A percentile compares a stretch with the other conserved stretches of the same genome.
Evolutionary conservation across 192 early-diverging fungal genomes (phyloP).

Genomic region (Thoreauomyces humboldtii): DNA sequence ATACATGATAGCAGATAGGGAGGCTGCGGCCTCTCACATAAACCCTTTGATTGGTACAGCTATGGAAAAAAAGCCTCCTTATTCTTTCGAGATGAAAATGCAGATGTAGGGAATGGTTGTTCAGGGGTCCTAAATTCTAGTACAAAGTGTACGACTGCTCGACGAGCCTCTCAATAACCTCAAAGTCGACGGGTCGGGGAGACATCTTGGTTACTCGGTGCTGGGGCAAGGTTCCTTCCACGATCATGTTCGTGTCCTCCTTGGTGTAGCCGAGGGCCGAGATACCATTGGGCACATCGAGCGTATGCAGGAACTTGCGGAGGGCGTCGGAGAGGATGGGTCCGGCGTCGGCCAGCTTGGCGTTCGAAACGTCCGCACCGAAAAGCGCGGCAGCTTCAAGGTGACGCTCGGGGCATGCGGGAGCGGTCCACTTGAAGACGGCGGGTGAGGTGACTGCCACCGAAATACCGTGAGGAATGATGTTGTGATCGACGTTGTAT

Average conservation of each 20-base stretch:
- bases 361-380: slow-evolving; percentile 64
- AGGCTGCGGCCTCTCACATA: too few species aligned
- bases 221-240: slow-evolving; percentile 85
- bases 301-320: slow-evolving; percentile 67
- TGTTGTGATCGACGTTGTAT: slow-evolving; percentile 71
- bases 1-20: too few species aligned
- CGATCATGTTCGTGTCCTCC: slow-evolving; percentile 66
- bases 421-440: slow-evolving; percentile 81
- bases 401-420: slow-evolving; percentile 80
- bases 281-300: slow-evolving; percentile 84
- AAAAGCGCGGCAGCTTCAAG: slow-evolving; percentile 76
- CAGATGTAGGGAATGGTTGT: too few species aligned
- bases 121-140: slow-evolving; percentile 3
- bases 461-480: slow-evolving; percentile 74
- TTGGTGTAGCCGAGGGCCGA: slow-evolving; percentile 71
- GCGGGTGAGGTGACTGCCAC: slow-evolving; percentile 90
- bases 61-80: too few species aligned
- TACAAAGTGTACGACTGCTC: slow-evolving; percentile 49
- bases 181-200: slow-evolving; percentile 61
- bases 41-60: too few species aligned
- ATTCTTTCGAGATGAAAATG: too few species aligned
- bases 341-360: slow-evolving; percentile 70
- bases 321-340: slow-evolving; percentile 71
- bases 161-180: slow-evolving; percentile 65
- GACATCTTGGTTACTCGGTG: slow-evolving; percentile 87